Evolutionary conservation across 768 basidiomycete genomes (phyloP).

Genomic region (Gymnopilus junonius): DNA sequence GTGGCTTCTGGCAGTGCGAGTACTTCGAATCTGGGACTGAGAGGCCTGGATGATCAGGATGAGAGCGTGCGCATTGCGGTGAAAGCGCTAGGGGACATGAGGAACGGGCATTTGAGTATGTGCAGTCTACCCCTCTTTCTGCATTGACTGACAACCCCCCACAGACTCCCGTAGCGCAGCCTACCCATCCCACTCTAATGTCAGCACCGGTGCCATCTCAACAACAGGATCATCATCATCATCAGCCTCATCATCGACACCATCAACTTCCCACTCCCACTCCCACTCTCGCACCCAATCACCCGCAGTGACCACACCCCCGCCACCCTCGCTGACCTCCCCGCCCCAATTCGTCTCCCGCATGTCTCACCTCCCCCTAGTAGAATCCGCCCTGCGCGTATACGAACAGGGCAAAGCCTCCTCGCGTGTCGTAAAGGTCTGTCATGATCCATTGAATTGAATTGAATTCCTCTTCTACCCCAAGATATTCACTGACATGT

Average conservation of each 20-base stretch:
- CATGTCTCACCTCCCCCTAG: conserved; percentile 71
- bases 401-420: conserved; percentile 87
- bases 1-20: no score
- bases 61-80: conserved; percentile 83
- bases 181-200: no score
- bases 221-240: conserved; percentile 12
- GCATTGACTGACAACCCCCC: no score
- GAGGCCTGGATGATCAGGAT: conserved; percentile 53
- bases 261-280: conserved; percentile 1
- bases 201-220: neutral
- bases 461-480: neutral
- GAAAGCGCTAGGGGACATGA: conserved; percentile 78
- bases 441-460: conserved; percentile 18
- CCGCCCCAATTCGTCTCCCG: conserved; percentile 47
- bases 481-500: conserved; percentile 19
- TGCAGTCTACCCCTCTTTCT: neutral
- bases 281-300: neutral
- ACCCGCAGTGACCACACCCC: neutral
- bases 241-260: conserved; percentile 11
- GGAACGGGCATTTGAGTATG: conserved; percentile 42
- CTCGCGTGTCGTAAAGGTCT: conserved; percentile 84
- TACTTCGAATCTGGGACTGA: neutral
- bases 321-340: neutral
- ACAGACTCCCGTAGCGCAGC: no score
- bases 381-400: conserved; percentile 70